Conservation (phyloP, 2,329 filamentous ascomycete species). For the Ambrosiella cleistominuta region DNA sequence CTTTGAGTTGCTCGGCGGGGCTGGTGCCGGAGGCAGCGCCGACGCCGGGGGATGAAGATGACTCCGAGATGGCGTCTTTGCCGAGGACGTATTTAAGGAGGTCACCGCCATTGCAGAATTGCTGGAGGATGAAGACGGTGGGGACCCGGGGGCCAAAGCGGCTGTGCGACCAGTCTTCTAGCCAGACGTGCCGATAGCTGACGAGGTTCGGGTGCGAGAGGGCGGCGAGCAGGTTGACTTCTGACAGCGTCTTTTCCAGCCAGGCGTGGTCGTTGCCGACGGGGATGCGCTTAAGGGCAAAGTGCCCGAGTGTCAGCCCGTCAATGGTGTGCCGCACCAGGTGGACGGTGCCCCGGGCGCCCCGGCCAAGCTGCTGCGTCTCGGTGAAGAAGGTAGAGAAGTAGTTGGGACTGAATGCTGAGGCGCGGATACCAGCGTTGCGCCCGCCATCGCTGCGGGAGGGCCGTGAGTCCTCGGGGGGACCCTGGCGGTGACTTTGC, state of each 20-base stretch:
- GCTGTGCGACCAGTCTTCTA: conserved; percentile 72
- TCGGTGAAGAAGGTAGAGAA: conserved; percentile 88
- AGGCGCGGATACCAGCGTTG: conserved; percentile 23
- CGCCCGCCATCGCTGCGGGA: conserved; percentile 30
- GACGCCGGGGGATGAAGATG: no score
- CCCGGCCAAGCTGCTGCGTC: conserved; percentile 67
- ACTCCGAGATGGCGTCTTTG: no score
- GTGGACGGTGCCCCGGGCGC: conserved; percentile 86
- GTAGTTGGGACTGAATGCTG: conserved; percentile 82
- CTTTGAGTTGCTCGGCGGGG: conserved; percentile 72
- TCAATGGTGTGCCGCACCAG: conserved; percentile 89
- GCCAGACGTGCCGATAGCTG: conserved; percentile 92
- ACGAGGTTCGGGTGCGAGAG: conserved; percentile 90
- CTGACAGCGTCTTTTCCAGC: conserved; percentile 68
- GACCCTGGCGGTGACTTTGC: neutral
- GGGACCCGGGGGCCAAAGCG: conserved; percentile 81
- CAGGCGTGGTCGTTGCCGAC: conserved; percentile 88
- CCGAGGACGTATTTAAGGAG: conserved; percentile 75
- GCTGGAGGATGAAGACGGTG: conserved; percentile 91
- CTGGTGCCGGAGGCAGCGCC: conserved; percentile 22
- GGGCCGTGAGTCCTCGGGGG: conserved; percentile 15
- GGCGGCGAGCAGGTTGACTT: conserved; percentile 82
- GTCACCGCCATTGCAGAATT: conserved; percentile 92
- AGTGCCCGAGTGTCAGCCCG: conserved; percentile 58
- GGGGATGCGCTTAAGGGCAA: conserved; percentile 91